These are phyloP conservation scores for Fusarium proliferatum DNA, from an alignment of 2,329 filamentous ascomycete genomes.

Conservation along the genomic window DNA sequence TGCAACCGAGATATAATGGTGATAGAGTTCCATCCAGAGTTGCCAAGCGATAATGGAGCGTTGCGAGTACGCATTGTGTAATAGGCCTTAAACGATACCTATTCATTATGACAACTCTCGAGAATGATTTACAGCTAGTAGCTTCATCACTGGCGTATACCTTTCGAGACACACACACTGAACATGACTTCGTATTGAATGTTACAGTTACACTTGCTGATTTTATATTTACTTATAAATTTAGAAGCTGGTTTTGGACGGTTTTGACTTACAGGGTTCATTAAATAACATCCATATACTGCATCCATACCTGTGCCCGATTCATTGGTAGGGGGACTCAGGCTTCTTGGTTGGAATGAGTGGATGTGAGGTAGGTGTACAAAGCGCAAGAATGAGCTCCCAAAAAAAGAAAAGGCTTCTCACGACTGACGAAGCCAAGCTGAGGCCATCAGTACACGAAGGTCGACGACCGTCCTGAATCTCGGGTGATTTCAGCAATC, in stretches of 20 bases:
- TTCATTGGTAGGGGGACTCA: neutral
- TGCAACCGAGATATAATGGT: conserved; percentile 49
- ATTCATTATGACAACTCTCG: conserved; percentile 1
- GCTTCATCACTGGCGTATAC: neutral
- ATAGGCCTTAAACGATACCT: conserved; percentile 8
- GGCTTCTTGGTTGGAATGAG: neutral
- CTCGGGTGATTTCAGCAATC: neutral
- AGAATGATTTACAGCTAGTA: neutral
- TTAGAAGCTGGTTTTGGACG: neutral
- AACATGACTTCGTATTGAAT: neutral
- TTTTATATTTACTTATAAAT: neutral
- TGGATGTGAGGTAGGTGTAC: neutral
- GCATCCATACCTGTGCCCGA: neutral
- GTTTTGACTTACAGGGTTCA: neutral
- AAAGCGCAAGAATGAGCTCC: neutral
- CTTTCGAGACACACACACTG: neutral
- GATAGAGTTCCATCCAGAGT: conserved; percentile 52
- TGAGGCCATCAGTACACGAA: neutral
- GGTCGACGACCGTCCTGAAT: neutral
- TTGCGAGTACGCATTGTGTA: neutral
- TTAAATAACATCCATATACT: neutral
- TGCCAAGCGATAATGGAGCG: conserved; percentile 42
- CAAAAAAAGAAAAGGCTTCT: neutral
- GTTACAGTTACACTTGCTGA: neutral
- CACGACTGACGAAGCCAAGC: neutral